phyloP scores from a whole-genome alignment of 2,329 filamentous ascomycete genomes.

The Leptographium lundbergii region DNA sequence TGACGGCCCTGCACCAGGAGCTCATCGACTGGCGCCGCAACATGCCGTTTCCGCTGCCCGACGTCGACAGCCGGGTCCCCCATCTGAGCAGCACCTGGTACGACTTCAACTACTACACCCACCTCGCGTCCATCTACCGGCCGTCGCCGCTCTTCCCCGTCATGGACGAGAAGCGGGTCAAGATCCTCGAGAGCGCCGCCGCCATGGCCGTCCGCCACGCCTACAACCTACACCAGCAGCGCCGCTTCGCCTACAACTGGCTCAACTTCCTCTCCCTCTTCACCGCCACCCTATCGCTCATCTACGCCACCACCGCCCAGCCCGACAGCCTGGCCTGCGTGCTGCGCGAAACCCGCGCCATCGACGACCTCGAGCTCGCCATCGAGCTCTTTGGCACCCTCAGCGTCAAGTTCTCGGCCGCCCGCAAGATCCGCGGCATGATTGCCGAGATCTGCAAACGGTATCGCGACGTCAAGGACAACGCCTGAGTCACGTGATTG shows the following conservation, averaged over 20 bases:
- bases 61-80: slow-evolving; percentile 24
- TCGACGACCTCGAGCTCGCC: slow-evolving; percentile 19
- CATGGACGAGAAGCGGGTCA: slow-evolving; percentile 22
- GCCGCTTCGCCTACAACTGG: slow-evolving; percentile 28
- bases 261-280: slow-evolving; percentile 28
- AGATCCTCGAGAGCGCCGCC: slow-evolving; percentile 25
- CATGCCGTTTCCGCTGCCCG: slow-evolving; percentile 30
- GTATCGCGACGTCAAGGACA: slow-evolving; percentile 12
- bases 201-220: slow-evolving; percentile 30
- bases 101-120: slow-evolving; percentile 34
- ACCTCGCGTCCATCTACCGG: slow-evolving; percentile 30
- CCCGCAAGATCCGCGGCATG: slow-evolving; percentile 17
- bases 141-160: slow-evolving; percentile 29
- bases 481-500: not conserved
- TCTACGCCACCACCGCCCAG: slow-evolving; percentile 28
- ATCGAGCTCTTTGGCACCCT: slow-evolving; percentile 20
- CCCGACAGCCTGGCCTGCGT: slow-evolving; percentile 18
- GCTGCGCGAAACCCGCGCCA: slow-evolving; percentile 16
- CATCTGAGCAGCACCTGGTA: slow-evolving; percentile 31
- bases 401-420: slow-evolving; percentile 18
- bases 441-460: slow-evolving; percentile 14
- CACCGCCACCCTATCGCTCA: slow-evolving; percentile 27
- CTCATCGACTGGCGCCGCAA: slow-evolving; percentile 30
- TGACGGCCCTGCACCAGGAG: slow-evolving; percentile 23
- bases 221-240: slow-evolving; percentile 23